These are phyloP conservation scores for Penicillium coprophilum DNA, from an alignment of 495 filamentous ascomycete species.

Conservation along the genomic window DNA sequence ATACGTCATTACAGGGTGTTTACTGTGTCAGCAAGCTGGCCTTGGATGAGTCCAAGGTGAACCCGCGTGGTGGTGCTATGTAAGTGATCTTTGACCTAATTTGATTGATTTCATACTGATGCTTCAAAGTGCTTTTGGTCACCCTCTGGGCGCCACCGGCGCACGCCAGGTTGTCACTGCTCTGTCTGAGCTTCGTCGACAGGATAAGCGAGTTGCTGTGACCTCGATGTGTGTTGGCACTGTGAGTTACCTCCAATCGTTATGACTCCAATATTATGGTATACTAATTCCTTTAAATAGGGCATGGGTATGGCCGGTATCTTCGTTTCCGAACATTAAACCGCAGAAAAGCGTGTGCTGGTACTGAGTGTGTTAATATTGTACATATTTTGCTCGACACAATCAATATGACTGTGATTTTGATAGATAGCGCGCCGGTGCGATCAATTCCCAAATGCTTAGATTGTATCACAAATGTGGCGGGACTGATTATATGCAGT, in stretches of 20 bases:
- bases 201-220: constrained; percentile 75
- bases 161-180: constrained; percentile 82
- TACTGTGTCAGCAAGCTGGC: constrained; percentile 80
- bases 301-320: constrained; percentile 58
- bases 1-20: constrained; percentile 49
- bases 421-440: not conserved
- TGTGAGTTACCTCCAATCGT: constrained; percentile 38
- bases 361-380: not conserved
- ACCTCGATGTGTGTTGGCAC: constrained; percentile 88
- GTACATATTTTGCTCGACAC: constrained; percentile 6
- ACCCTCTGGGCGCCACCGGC: constrained; percentile 78
- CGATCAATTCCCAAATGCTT: no score
- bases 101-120: constrained; percentile 3
- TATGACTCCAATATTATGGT: not conserved
- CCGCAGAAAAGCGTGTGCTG: not conserved
- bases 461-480: no score
- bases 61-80: constrained; percentile 80
- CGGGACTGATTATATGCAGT: no score
- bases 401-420: not conserved
- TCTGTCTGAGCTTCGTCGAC: constrained; percentile 70
- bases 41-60: constrained; percentile 81
- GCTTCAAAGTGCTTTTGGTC: constrained; percentile 62
- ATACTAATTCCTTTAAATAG: constrained; percentile 28
- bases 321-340: constrained; percentile 53
- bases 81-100: constrained; percentile 22